These are phyloP conservation scores for Astraeus odoratus DNA, from an alignment of 768 basidiomycete species.

Conservation along the genomic window DNA sequence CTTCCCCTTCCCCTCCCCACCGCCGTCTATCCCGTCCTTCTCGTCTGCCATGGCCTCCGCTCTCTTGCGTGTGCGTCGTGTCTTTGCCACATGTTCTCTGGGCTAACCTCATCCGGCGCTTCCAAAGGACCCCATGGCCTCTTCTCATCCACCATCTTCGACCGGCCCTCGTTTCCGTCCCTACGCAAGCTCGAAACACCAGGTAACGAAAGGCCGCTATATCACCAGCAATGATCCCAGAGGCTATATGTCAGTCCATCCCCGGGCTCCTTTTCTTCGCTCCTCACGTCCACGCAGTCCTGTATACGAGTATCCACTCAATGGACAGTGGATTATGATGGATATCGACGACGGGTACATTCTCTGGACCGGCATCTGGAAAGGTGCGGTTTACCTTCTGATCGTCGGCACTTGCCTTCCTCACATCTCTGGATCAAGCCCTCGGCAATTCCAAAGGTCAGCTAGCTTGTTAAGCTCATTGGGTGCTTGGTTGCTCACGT, in stretches of 20 bases:
- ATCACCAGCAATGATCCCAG: slow-evolving; percentile 86
- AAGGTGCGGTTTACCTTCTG: slow-evolving; percentile 44
- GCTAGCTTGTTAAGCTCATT: slow-evolving; percentile 7
- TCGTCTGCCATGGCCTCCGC: slow-evolving; percentile 33
- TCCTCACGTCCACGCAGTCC: slow-evolving; percentile 37
- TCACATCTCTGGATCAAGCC: slow-evolving; percentile 35
- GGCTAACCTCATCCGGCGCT: slow-evolving; percentile 1
- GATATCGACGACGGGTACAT: slow-evolving; percentile 91
- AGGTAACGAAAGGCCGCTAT: slow-evolving; percentile 80
- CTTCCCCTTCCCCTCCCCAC: neutral
- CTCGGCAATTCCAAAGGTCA: slow-evolving; percentile 85
- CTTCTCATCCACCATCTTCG: slow-evolving; percentile 19
- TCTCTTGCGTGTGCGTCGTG: slow-evolving; percentile 38
- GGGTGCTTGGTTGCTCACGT: slow-evolving; percentile 13
- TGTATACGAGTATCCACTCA: slow-evolving; percentile 85
- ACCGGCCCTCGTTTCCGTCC: slow-evolving; percentile 47
- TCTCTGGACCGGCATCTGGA: slow-evolving; percentile 92
- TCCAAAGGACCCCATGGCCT: slow-evolving; percentile 27
- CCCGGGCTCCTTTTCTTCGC: neutral
- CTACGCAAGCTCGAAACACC: slow-evolving; percentile 68
- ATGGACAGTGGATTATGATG: slow-evolving; percentile 94
- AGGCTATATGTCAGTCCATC: slow-evolving; percentile 69
- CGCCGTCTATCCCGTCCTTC: neutral
- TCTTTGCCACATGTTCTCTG: slow-evolving; percentile 2
- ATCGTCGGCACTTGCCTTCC: slow-evolving; percentile 2